phyloP scores from a whole-genome alignment of 495 filamentous ascomycete species.

The Podospora pseudopauciseta region DNA sequence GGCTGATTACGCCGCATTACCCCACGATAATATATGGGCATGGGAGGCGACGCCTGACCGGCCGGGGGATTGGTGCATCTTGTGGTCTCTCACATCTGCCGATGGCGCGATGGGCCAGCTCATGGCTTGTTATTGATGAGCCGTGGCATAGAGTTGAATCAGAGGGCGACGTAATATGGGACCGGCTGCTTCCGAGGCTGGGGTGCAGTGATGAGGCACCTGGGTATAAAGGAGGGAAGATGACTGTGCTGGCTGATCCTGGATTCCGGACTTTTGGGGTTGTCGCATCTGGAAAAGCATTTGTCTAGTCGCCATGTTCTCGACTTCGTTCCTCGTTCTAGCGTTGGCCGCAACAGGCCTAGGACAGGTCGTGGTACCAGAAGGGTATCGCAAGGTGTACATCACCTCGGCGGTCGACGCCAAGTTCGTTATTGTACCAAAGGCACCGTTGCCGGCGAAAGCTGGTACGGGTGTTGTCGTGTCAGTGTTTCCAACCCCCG shows the following conservation, averaged over 20 bases:
- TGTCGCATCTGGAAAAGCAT: background rate
- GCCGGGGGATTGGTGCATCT: background rate
- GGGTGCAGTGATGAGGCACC: background rate
- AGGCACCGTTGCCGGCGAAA: conserved; percentile 26
- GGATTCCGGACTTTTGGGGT: background rate
- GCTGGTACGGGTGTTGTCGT: conserved; percentile 41
- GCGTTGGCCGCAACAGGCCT: conserved; percentile 46
- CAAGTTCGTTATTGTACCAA: conserved; percentile 50
- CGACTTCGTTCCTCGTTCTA: conserved; percentile 36
- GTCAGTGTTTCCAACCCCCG: conserved; percentile 27
- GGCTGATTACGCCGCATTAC: conserved; percentile 30
- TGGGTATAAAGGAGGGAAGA: background rate
- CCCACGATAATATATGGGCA: conserved; percentile 25
- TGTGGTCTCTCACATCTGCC: background rate
- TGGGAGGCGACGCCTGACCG: conserved; percentile 22
- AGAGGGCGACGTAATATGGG: background rate
- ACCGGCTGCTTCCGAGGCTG: background rate
- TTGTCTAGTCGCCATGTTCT: conserved; percentile 30
- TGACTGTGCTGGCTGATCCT: background rate
- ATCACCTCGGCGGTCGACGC: conserved; percentile 50
- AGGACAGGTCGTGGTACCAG: conserved; percentile 36
- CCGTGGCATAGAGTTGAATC: background rate
- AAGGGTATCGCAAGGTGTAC: conserved; percentile 47
- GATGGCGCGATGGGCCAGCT: background rate
- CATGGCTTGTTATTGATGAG: background rate